Evolutionary conservation across 306 rosid genomes (phyloP).

Genomic region (Cucumis hystrix): DNA sequence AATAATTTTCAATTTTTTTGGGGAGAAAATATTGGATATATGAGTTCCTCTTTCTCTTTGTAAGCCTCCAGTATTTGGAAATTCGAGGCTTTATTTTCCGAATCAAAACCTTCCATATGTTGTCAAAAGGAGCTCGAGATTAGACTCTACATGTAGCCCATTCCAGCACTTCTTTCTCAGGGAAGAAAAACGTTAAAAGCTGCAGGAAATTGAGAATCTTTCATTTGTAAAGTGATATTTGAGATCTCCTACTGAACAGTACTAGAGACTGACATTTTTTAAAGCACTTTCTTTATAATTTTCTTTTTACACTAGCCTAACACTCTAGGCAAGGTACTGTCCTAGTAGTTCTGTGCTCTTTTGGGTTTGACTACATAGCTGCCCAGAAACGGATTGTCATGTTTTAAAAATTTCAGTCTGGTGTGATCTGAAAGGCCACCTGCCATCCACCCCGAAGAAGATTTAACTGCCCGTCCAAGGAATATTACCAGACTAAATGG

Average conservation of each 20-base stretch:
- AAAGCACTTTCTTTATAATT: background rate
- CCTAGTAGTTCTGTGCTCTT: background rate
- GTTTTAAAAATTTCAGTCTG: background rate
- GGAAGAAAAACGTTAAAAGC: constrained; percentile 1
- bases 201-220: background rate
- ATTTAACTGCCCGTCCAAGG: constrained; percentile 11
- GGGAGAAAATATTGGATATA: background rate
- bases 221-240: background rate
- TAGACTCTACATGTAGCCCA: background rate
- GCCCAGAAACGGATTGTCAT: background rate
- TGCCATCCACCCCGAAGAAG: constrained; percentile 4
- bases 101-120: background rate
- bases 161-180: background rate
- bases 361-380: background rate
- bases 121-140: background rate
- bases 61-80: background rate
- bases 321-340: background rate
- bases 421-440: constrained; percentile 2
- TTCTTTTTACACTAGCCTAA: background rate
- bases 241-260: background rate
- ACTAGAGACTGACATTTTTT: background rate
- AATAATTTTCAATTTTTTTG: background rate
- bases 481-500: constrained; percentile 5
- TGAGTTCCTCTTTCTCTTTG: background rate
- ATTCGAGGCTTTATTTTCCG: background rate